Conservation (phyloP, 768 basidiomycete genomes). For the Floccularia luteovirens region DNA sequence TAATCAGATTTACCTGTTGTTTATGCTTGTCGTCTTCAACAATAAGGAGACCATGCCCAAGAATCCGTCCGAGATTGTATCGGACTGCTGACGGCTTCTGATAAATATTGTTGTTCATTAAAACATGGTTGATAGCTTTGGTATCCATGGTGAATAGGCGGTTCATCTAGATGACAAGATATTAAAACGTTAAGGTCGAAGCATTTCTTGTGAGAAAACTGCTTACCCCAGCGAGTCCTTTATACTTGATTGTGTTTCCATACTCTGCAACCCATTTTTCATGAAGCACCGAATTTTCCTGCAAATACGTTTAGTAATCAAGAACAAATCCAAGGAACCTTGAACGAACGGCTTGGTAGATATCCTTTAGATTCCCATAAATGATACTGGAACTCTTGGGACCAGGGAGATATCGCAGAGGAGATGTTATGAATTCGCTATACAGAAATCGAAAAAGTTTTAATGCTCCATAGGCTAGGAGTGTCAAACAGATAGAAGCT, state of each 20-base stretch:
- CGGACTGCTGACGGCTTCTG: slow-evolving; percentile 42
- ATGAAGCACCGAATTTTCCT: slow-evolving; percentile 30
- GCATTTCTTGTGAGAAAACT: not conserved
- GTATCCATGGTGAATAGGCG: slow-evolving; percentile 53
- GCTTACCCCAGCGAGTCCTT: slow-evolving; percentile 35
- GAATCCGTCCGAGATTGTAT: slow-evolving; percentile 26
- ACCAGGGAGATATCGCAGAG: slow-evolving; percentile 41
- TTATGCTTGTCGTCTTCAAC: slow-evolving; percentile 41
- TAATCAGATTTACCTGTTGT: slow-evolving; percentile 24
- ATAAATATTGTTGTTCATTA: slow-evolving; percentile 48
- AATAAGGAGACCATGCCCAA: slow-evolving; percentile 42
- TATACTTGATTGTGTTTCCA: slow-evolving; percentile 37
- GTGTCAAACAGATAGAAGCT: slow-evolving; percentile 12
- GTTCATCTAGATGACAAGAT: slow-evolving; percentile 13
- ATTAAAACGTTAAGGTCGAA: not conserved
- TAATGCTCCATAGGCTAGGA: slow-evolving; percentile 20
- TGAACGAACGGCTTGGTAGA: slow-evolving; percentile 30
- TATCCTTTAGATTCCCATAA: slow-evolving; percentile 39
- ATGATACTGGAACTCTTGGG: slow-evolving; percentile 36
- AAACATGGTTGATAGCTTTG: slow-evolving; percentile 55
- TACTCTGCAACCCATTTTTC: slow-evolving; percentile 43
- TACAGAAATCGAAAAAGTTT: slow-evolving; percentile 22
- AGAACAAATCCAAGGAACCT: not conserved
- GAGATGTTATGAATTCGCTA: slow-evolving; percentile 22
- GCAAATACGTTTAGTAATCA: not conserved